phyloP scores from a whole-genome alignment of 768 basidiomycete species.

The Kwoniella dendrophila region DNA sequence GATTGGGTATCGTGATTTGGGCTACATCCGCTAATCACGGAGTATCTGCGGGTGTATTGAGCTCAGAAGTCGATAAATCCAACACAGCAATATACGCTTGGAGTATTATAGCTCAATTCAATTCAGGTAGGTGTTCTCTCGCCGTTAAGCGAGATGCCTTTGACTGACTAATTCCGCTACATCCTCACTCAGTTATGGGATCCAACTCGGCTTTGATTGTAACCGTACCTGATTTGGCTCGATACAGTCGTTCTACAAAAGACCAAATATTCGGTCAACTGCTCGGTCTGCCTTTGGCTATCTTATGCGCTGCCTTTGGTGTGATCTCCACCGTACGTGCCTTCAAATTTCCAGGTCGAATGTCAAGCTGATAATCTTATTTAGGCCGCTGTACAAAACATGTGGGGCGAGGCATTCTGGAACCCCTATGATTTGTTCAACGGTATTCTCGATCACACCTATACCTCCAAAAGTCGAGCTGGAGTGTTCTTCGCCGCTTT shows the following conservation, averaged over 20 bases:
- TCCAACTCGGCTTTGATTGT: constrained; percentile 31
- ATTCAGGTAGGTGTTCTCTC: constrained; percentile 12
- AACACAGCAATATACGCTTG: constrained; percentile 21
- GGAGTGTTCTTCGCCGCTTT: constrained; percentile 30
- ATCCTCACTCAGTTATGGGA: constrained; percentile 19
- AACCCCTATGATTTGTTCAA: constrained; percentile 37
- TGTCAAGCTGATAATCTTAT: not conserved
- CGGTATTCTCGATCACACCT: constrained; percentile 31
- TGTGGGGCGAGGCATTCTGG: constrained; percentile 37
- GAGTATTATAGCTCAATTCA: constrained; percentile 24
- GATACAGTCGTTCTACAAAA: constrained; percentile 18
- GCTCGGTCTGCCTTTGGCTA: constrained; percentile 20
- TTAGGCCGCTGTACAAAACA: constrained; percentile 30
- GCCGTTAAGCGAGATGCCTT: not conserved
- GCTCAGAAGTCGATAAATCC: constrained; percentile 7
- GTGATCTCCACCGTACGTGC: constrained; percentile 33
- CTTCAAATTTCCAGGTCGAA: not conserved
- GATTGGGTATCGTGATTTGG: constrained; percentile 24
- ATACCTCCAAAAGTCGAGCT: constrained; percentile 24
- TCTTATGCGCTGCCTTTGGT: constrained; percentile 31
- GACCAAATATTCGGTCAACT: constrained; percentile 24
- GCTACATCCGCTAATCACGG: constrained; percentile 21
- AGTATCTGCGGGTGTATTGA: constrained; percentile 15
- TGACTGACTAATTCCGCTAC: too few species aligned
- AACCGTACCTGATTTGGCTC: constrained; percentile 27